Percentiles rank a stretch among this genome's conserved stretches.
phyloP scores from a whole-genome alignment of 78 protist genomes.

The Protostelium mycophagum region DNA sequence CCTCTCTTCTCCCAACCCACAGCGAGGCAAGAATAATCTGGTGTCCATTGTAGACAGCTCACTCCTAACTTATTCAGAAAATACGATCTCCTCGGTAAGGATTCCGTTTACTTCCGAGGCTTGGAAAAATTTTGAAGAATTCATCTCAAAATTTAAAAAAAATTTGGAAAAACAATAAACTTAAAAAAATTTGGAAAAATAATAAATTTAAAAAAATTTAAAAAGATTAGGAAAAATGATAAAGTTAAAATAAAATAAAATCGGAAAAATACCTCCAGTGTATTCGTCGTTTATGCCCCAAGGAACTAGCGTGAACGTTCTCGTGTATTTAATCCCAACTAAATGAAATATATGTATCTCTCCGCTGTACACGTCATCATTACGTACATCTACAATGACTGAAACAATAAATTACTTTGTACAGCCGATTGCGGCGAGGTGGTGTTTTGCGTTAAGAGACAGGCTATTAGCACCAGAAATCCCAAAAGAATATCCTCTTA shows the following conservation, averaged over 20 bases:
- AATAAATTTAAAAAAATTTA: too few species aligned
- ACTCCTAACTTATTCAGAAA: conserved; percentile 36
- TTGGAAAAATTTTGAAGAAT: conserved; percentile 5
- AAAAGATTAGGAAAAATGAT: too few species aligned
- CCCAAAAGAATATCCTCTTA: neutral
- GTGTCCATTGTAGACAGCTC: conserved; percentile 53
- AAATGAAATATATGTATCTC: conserved; percentile 33
- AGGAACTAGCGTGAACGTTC: neutral
- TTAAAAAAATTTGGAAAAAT: too few species aligned
- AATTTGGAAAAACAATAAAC: too few species aligned
- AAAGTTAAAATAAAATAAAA: too few species aligned
- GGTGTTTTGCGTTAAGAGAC: conserved; percentile 36
- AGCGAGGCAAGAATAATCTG: conserved; percentile 48
- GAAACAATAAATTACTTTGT: conserved; percentile 10
- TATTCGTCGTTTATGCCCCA: neutral
- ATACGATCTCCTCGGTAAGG: conserved; percentile 25
- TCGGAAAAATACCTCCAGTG: neutral
- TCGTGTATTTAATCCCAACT: conserved; percentile 10
- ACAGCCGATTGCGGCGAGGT: conserved; percentile 48
- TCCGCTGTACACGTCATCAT: conserved; percentile 16
- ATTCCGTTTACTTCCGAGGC: neutral
- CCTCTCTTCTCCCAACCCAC: conserved; percentile 62
- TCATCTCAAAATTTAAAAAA: conserved; percentile 6
- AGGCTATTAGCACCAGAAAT: neutral
- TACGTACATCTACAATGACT: too few species aligned